Conservation (phyloP, 805 yeast species). For the Kuraishia borneana region DNA sequence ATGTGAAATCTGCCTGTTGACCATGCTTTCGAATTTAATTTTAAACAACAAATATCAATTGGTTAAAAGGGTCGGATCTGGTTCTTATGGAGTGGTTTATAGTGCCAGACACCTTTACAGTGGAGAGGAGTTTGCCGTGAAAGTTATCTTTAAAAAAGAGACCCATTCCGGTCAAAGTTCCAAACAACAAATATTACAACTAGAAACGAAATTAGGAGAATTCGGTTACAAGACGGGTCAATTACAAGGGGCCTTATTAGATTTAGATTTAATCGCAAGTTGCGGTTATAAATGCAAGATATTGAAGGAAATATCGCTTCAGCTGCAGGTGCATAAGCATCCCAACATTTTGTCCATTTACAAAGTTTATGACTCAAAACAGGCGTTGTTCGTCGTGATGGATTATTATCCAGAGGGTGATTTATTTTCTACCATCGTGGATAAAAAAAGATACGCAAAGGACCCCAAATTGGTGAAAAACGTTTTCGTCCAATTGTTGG, state of each 20-base stretch:
- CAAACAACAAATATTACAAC: slow-evolving; percentile 16
- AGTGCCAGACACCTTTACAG: slow-evolving; percentile 46
- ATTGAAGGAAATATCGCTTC: slow-evolving; percentile 62
- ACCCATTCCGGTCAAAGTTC: slow-evolving; percentile 11
- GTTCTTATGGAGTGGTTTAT: slow-evolving; percentile 79
- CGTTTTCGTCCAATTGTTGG: slow-evolving; percentile 66
- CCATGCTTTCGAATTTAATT: slow-evolving; percentile 16
- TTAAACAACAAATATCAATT: slow-evolving; percentile 27
- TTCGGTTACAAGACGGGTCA: slow-evolving; percentile 14
- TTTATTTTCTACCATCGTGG: slow-evolving; percentile 77
- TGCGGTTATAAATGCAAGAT: slow-evolving; percentile 24
- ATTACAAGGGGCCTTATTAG: slow-evolving; percentile 18
- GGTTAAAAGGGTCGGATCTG: slow-evolving; percentile 58
- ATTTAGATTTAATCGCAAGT: slow-evolving; percentile 22
- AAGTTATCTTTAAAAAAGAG: slow-evolving; percentile 46
- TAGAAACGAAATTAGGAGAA: slow-evolving; percentile 15
- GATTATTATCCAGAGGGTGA: slow-evolving; percentile 85
- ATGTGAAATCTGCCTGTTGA: too few relatives aligned
- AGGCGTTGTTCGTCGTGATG: slow-evolving; percentile 63
- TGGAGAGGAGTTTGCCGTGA: slow-evolving; percentile 52
- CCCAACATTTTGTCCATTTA: slow-evolving; percentile 71
- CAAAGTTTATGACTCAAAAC: slow-evolving; percentile 52
- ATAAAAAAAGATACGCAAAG: slow-evolving; percentile 45
- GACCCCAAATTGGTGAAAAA: slow-evolving; percentile 40
- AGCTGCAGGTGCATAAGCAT: slow-evolving; percentile 64